Evolutionary conservation across 2,329 filamentous ascomycete genomes (phyloP), one percentile per base, ranked within the genome.

Genomic region (Tothia fuscella): DNA sequence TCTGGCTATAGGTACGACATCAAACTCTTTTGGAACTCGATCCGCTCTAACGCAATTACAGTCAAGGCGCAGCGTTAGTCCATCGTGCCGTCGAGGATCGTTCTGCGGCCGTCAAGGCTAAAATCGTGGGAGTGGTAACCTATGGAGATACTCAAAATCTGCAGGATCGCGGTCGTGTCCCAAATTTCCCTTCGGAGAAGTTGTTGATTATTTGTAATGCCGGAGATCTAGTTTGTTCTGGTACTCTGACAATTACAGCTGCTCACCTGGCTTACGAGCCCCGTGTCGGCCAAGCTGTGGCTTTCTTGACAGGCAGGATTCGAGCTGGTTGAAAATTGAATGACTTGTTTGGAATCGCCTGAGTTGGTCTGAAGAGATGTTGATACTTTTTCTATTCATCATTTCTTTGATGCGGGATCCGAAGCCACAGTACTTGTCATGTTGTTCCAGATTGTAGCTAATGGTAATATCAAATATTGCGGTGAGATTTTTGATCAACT

Each of bases 1-100:
- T 59, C 59, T 14, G 63, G 62, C 4, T 66, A 65, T 49, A 62
- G 58, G 52, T 63, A 58, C 28, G 58, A 55, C 9, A 52, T 55
- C 26, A 32, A 31, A 17, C 28, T 28, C 17, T n/a, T 36, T n/a
- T 20, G 24, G 9, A 16, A 22, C 13, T 26, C 38, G n/a, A 32
- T 17, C 21, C 13, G 22, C 7, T 28, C 43, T 46, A 39, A 48
- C 37, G 6, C 41, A 42, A 4, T 13, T 7, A 14, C 33, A 61
- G 56, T 34, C 62, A 65, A 53, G 60, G 62, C 29, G 53, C 58
- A 4, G 61, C 61, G 10, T 50, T 64, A 25, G 61, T 61, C 21
- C 57, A 58, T 3, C 54, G 51, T 10, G 51, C 60, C 1, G 52
- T 64, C 35, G 47, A 52, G 14, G 48, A 50, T 7, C 51, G 60